Evolutionary conservation across 148 eudicot genomes (phyloP).

Genomic region (Persicaria maculosa): DNA sequence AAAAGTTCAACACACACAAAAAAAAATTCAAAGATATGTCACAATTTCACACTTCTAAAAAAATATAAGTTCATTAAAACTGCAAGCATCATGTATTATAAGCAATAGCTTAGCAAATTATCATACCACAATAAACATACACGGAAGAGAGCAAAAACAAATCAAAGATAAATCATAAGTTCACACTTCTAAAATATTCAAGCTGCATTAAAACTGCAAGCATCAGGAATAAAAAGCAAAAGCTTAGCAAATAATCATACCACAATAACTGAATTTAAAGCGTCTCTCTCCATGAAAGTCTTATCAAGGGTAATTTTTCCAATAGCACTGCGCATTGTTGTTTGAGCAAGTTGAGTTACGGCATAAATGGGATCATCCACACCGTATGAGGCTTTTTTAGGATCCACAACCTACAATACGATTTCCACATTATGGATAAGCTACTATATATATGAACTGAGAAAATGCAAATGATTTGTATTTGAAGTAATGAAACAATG

Average conservation of each 20-base stretch:
- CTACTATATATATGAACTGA: not conserved
- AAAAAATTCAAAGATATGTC: not conserved
- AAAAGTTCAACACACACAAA: no score
- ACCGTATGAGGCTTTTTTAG: conserved; percentile 77
- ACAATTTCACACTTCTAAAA: not conserved
- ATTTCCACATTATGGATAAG: conserved; percentile 5
- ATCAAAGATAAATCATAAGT: not conserved
- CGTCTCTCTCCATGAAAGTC: conserved; percentile 90
- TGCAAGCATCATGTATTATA: not conserved
- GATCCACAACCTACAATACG: conserved; percentile 66
- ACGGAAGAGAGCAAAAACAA: not conserved
- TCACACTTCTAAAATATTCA: not conserved
- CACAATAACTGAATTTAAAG: conserved; percentile 80
- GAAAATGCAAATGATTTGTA: not conserved
- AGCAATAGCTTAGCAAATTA: not conserved
- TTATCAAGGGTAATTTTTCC: conserved; percentile 88
- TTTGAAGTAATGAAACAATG: not conserved
- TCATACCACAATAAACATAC: conserved; percentile 51
- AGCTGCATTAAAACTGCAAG: not conserved
- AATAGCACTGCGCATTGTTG: conserved; percentile 93
- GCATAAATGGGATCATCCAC: conserved; percentile 81
- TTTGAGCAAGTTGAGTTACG: conserved; percentile 83
- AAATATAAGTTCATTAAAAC: not conserved
- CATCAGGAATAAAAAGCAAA: not conserved
- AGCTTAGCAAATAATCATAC: conserved; percentile 20